Evolutionary conservation across 2,329 filamentous ascomycete genomes (phyloP), one percentile per base, ranked within the genome.

Genomic region (Cladobotryum mycophilum): DNA sequence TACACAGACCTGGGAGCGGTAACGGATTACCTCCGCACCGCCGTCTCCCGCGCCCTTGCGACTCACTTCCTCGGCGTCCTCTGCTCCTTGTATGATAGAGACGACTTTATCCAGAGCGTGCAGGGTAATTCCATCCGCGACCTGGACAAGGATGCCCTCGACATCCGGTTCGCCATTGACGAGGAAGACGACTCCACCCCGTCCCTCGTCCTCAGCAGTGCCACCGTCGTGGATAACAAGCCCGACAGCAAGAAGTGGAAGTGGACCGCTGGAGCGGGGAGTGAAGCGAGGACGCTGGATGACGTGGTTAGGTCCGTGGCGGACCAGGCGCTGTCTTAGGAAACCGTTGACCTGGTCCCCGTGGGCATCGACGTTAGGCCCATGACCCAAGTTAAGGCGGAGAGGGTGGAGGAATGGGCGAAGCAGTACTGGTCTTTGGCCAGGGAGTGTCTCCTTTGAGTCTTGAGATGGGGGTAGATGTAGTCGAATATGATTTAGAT

Each of bases 1-100:
- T 80, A 78, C 54, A 68, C 72, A 0, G 69, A 69, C 54, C 62
- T 75, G 14, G 54, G 58, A 9, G 72, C 75, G 34, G 67, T 78
- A 5, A 63, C 67, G 12, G 69, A 71, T 55, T 79, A 79, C 60
- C 56, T 80, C 8, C 64, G 68, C 49, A 69, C 69, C 15, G 71
- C 74, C 12, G 65, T 71, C 7, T 58, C 67, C 20, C 74, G 70
- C 41, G 65, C 67, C 40, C 63, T 78, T 3, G 63, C 70, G 0
- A 60, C 69, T 9, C 65, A 67, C 48, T 62, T 65, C 44, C 58
- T 72, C 30, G 55, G 59, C 18, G 53, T 56, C 33, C 57, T 67
- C 14, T 47, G 49, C 14, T 36, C 36, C 1, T 47, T 41, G 17
- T 11, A 37, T 2, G 13, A 30, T 7, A 42, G 18, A 6, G 40